Conservation (phyloP, 2,329 filamentous ascomycete species). For the Talaromyces rugulosus region DNA sequence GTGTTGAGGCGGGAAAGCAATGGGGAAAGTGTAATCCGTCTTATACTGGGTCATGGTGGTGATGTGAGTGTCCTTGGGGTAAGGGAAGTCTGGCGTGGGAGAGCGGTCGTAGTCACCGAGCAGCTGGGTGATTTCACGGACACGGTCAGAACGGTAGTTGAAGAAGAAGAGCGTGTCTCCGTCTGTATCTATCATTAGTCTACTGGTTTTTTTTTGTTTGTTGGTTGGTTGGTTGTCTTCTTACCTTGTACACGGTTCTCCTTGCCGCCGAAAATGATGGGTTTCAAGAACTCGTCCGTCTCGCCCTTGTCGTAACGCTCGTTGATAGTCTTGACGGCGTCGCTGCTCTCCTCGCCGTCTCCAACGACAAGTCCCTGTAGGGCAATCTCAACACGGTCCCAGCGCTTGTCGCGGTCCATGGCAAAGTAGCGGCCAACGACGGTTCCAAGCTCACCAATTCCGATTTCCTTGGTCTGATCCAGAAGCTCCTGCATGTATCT, state of each 20-base stretch:
- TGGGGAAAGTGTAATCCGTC: conserved; percentile 82
- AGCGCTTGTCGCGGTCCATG: conserved; percentile 99
- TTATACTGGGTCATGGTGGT: conserved; percentile 99
- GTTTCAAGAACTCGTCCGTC: conserved; percentile 97
- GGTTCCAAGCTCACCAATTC: conserved; percentile 81
- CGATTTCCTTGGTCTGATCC: conserved; percentile 75
- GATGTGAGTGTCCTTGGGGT: conserved; percentile 80
- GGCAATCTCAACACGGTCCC: conserved; percentile 88
- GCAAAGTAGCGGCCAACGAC: conserved; percentile 95
- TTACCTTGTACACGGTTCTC: conserved; percentile 79
- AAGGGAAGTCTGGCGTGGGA: conserved; percentile 83
- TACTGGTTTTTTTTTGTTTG: not conserved
- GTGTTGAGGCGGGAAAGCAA: conserved; percentile 89
- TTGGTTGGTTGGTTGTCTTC: not conserved
- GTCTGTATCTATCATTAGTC: conserved; percentile 48
- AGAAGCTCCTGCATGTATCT: conserved; percentile 85
- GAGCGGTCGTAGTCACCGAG: conserved; percentile 90
- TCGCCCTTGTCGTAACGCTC: conserved; percentile 82
- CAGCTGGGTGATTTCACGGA: conserved; percentile 91
- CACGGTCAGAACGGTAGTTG: conserved; percentile 99
- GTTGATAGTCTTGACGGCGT: conserved; percentile 82
- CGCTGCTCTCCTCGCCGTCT: conserved; percentile 78
- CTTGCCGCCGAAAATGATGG: conserved; percentile 87
- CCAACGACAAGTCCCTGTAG: conserved; percentile 81
- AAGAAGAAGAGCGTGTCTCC: conserved; percentile 98